Percentiles rank a stretch among this genome's conserved stretches.
These are phyloP conservation scores for Heliamphora ciliata DNA, from an alignment of 179 eudicot species.

Conservation along the genomic window DNA sequence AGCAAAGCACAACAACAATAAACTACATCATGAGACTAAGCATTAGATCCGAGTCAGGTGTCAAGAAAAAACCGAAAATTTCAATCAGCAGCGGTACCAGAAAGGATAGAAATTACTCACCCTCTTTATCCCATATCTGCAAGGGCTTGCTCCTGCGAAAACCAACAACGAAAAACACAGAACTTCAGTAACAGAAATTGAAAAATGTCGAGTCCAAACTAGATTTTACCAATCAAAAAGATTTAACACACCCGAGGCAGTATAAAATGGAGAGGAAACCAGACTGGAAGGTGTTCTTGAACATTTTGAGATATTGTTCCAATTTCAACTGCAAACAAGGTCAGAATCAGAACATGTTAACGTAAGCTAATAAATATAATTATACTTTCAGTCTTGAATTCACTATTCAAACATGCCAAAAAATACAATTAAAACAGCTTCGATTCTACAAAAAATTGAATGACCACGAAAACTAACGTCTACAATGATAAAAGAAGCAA, in stretches of 20 bases:
- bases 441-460: background rate
- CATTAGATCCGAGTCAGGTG: background rate
- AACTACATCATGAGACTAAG: background rate
- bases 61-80: background rate
- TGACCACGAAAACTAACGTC: too few relatives aligned
- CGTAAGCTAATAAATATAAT: too few relatives aligned
- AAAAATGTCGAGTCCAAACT: background rate
- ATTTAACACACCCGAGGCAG: conserved; percentile 73
- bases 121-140: conserved; percentile 99
- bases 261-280: conserved; percentile 89
- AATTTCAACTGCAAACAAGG: background rate
- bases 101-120: conserved; percentile 26
- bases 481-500: background rate
- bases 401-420: background rate
- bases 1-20: background rate
- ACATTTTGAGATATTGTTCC: conserved; percentile 36
- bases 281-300: conserved; percentile 96
- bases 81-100: background rate
- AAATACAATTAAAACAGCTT: background rate
- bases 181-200: background rate
- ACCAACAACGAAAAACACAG: background rate
- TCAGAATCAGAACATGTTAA: background rate
- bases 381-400: too few relatives aligned
- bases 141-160: conserved; percentile 83
- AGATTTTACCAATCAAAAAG: background rate